Evolutionary conservation across 2,329 filamentous ascomycete species (phyloP).

Genomic region (Uncinocarpus reesii): DNA sequence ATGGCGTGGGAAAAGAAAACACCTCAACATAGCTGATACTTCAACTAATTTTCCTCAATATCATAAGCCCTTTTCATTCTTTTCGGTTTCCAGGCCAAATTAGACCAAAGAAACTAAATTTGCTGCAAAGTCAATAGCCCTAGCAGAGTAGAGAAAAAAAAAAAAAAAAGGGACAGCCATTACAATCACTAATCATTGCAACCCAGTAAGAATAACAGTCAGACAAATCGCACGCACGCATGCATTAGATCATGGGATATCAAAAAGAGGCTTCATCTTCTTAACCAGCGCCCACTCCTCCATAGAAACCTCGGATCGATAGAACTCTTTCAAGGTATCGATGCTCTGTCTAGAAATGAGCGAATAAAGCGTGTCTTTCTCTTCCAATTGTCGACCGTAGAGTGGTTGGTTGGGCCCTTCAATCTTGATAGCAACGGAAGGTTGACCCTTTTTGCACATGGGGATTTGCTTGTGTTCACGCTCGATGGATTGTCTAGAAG

Average conservation of each 20-base stretch:
- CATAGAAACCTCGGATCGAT: slow-evolving; percentile 72
- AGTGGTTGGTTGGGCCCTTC: slow-evolving; percentile 86
- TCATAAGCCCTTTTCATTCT: too few species aligned
- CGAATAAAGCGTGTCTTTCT: slow-evolving; percentile 78
- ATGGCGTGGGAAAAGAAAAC: too few species aligned
- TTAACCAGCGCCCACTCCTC: slow-evolving; percentile 94
- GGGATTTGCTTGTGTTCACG: slow-evolving; percentile 92
- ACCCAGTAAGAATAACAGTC: background rate
- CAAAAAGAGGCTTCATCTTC: slow-evolving; percentile 90
- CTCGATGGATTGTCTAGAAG: slow-evolving; percentile 86
- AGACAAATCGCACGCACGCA: background rate
- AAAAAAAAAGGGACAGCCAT: background rate
- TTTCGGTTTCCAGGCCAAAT: background rate
- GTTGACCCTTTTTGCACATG: slow-evolving; percentile 89
- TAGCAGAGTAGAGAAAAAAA: background rate
- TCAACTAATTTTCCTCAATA: background rate
- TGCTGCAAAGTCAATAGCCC: too few species aligned
- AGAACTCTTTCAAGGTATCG: slow-evolving; percentile 92
- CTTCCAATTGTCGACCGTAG: slow-evolving; percentile 91
- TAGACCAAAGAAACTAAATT: background rate
- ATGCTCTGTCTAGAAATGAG: slow-evolving; percentile 80
- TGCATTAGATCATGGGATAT: slow-evolving; percentile 53
- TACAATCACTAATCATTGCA: slow-evolving; percentile 1
- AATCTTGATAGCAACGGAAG: slow-evolving; percentile 96
- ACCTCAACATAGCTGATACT: background rate